A percentile compares a stretch with the other conserved stretches of the same genome.
Conservation (phyloP, 2,329 filamentous ascomycete species). For the Domatiomyces catenatus region DNA sequence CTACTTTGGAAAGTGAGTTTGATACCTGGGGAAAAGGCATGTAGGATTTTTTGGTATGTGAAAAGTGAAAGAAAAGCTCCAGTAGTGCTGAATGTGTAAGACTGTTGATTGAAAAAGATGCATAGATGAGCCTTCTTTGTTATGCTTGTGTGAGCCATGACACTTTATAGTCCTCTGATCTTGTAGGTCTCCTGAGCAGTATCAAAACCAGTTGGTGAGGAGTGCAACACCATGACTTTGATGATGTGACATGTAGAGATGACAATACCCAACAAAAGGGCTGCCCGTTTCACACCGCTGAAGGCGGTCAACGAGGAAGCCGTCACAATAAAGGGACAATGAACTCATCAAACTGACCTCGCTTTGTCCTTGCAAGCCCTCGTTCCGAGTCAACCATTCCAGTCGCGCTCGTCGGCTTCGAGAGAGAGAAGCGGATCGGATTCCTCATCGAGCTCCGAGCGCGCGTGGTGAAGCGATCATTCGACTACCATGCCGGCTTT, state of each 20-base stretch:
- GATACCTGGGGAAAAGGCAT: not conserved
- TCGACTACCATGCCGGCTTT: not conserved
- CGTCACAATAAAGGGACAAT: not conserved
- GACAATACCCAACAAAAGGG: not conserved
- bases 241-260: not conserved
- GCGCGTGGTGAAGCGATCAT: not conserved
- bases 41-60: not conserved
- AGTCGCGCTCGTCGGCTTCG: not conserved
- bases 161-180: not conserved
- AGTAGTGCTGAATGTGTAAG: no score
- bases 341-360: not conserved
- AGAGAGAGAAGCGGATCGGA: not conserved
- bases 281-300: not conserved
- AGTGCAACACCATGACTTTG: not conserved
- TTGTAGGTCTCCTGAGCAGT: not conserved
- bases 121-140: not conserved
- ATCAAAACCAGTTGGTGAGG: not conserved
- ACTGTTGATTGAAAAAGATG: not conserved
- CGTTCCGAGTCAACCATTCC: not conserved
- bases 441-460: not conserved
- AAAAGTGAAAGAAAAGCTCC: not conserved
- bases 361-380: not conserved
- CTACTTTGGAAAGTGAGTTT: not conserved
- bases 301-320: not conserved
- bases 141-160: not conserved